Percentiles rank a stretch among this genome's conserved stretches.
These are phyloP conservation scores for Cyphellophora europaea DNA, from an alignment of 2,329 filamentous ascomycete species.

Conservation along the genomic window DNA sequence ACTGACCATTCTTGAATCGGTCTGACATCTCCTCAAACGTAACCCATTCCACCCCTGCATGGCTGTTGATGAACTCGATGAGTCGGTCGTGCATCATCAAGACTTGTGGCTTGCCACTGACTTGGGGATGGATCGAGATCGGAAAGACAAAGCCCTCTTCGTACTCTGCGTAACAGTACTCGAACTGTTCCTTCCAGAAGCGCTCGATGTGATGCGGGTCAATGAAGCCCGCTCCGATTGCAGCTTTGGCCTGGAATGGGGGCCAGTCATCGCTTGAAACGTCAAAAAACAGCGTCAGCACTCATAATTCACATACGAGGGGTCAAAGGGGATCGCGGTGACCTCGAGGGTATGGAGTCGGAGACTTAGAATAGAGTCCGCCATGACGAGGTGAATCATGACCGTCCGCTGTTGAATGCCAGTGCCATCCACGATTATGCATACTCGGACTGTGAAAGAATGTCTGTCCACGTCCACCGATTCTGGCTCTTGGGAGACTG, in stretches of 20 bases:
- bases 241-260: slow-evolving; percentile 25
- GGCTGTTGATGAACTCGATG: slow-evolving; percentile 60
- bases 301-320: too few species aligned
- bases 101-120: slow-evolving; percentile 38
- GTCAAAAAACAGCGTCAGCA: slow-evolving; percentile 40
- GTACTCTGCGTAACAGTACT: slow-evolving; percentile 35
- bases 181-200: slow-evolving; percentile 39
- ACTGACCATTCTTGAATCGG: slow-evolving; percentile 50
- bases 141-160: slow-evolving; percentile 39
- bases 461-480: too few species aligned
- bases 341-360: too few species aligned
- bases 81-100: slow-evolving; percentile 36
- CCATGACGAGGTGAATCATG: too few species aligned
- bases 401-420: too few species aligned
- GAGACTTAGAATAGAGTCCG: too few species aligned
- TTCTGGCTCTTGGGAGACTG: too few species aligned
- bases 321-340: too few species aligned
- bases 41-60: slow-evolving; percentile 39
- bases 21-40: slow-evolving; percentile 61
- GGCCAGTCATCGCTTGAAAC: slow-evolving; percentile 41
- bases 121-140: slow-evolving; percentile 39
- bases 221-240: slow-evolving; percentile 18
- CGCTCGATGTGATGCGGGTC: slow-evolving; percentile 31
- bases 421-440: too few species aligned
- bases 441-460: too few species aligned